These are phyloP conservation scores for Filobasidium uniguttulatum DNA, from an alignment of 1,284 basidiomycete species.

Conservation along the genomic window DNA sequence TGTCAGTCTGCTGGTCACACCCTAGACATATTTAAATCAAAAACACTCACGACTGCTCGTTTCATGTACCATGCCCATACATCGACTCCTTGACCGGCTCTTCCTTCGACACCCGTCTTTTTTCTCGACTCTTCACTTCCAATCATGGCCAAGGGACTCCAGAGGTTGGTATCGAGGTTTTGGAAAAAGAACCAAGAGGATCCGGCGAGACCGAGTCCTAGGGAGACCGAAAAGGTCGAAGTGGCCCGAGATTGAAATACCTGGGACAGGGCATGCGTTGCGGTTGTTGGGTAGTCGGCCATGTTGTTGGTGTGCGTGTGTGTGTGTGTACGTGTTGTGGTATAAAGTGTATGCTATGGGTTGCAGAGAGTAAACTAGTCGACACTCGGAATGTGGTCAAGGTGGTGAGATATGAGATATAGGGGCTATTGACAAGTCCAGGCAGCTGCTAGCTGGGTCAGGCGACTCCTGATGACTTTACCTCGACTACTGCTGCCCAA, in stretches of 20 bases:
- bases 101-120: constrained; percentile 6
- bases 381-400: not conserved
- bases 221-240: constrained; percentile 12
- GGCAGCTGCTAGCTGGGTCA: not conserved
- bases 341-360: not conserved
- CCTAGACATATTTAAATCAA: too few relatives aligned
- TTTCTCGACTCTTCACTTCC: not conserved
- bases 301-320: not conserved
- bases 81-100: constrained; percentile 6
- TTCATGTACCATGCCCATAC: constrained; percentile 13
- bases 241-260: constrained; percentile 7
- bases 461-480: not conserved
- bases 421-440: not conserved
- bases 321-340: not conserved
- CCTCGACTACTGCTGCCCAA: not conserved
- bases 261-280: constrained; percentile 5
- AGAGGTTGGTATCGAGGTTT: constrained; percentile 6
- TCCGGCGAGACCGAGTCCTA: constrained; percentile 12
- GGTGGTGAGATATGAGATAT: not conserved
- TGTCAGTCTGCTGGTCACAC: too few relatives aligned
- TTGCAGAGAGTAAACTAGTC: not conserved
- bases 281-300: constrained; percentile 11
- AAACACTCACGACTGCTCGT: constrained; percentile 9
- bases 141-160: constrained; percentile 5
- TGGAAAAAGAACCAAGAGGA: constrained; percentile 3